Base-by-base conservation (phyloP, 495 filamentous ascomycete genomes). In the Aspergillus asperescens region DNA sequence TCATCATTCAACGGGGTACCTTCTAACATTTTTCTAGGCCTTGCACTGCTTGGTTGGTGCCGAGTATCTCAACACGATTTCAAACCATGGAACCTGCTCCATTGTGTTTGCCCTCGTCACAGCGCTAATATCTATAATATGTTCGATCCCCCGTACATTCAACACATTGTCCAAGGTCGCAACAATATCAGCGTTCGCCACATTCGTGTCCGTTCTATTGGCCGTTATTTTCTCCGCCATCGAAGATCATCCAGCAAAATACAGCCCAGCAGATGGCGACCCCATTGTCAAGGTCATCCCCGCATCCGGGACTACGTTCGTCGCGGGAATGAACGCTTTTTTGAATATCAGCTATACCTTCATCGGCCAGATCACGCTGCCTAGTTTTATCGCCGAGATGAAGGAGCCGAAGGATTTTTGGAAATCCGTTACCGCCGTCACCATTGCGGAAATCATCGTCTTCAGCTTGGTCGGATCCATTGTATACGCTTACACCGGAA, bases 341-440 rank as follows among this genome's bases (percentile, higher is more conserved):
- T 70, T 94, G 57, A 95, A 95, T 66, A 94, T 95, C 62, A 82
- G 80, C 67, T 95, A 93, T 67, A 95, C 89, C 6, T 93, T 95
- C 68, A 93, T 95, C 56, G 89, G 89, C 4, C 89, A 95, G 64
- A 95, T 95, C 65, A 95, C 89, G 0, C 75, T 95, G 20, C 89
- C 89, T 2, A 88, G 83, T 59, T 95, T 95, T 73, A 95, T 95
- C 56, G 89, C 89, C 4, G 89, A 95, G 64, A 95, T 95, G 89
- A 83, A 81, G 62, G 79, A 93, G 29, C 89, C 89, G 0, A 77
- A 76, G 50, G 89, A 95, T 56, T 95, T 95, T 65, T 89, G 88
- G 62, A 94, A 94, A 67, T 88, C 89, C 19, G 77, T 95, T 2
- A 93, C 87, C 74, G 87, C 83, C 16, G 88, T 92, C 50, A 93